Percentiles rank a stretch among this genome's conserved stretches.
phyloP scores from a whole-genome alignment of 495 filamentous ascomycete species.

The Penicillium canariense region DNA sequence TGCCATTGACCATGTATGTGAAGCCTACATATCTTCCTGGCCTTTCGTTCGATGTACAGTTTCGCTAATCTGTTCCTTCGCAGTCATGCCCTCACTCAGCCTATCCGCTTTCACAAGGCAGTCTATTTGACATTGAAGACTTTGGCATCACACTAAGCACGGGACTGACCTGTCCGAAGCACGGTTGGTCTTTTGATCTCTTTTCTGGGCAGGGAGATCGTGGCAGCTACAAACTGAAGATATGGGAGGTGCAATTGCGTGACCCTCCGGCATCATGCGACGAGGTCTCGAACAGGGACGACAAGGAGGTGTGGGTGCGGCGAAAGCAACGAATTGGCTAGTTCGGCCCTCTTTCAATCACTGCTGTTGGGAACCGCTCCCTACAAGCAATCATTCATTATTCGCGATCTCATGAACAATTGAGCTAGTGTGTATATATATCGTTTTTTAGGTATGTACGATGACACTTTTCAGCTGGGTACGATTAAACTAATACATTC shows the following conservation, averaged over 20 bases:
- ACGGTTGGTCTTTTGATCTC: conserved; percentile 61
- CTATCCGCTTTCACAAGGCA: conserved; percentile 54
- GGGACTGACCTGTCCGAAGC: conserved; percentile 59
- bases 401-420: too few relatives aligned
- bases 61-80: conserved; percentile 7
- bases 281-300: conserved; percentile 14
- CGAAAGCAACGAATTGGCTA: conserved; percentile 40
- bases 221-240: conserved; percentile 55
- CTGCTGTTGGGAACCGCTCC: too few relatives aligned
- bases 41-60: not conserved
- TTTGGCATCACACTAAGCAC: conserved; percentile 49
- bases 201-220: conserved; percentile 54
- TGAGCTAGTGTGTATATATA: too few relatives aligned
- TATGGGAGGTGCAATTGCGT: conserved; percentile 59
- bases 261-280: conserved; percentile 17
- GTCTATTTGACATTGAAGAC: conserved; percentile 61
- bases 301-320: conserved; percentile 57
- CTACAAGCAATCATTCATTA: too few relatives aligned
- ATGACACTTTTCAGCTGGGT: too few relatives aligned
- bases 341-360: not conserved
- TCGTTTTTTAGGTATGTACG: too few relatives aligned
- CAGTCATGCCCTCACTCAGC: conserved; percentile 62
- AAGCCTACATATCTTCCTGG: too few relatives aligned
- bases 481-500: too few relatives aligned
- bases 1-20: conserved; percentile 58